These are phyloP conservation scores for Backusella liffmaniae DNA, from an alignment of 192 early-diverging fungal species.

Conservation along the genomic window DNA sequence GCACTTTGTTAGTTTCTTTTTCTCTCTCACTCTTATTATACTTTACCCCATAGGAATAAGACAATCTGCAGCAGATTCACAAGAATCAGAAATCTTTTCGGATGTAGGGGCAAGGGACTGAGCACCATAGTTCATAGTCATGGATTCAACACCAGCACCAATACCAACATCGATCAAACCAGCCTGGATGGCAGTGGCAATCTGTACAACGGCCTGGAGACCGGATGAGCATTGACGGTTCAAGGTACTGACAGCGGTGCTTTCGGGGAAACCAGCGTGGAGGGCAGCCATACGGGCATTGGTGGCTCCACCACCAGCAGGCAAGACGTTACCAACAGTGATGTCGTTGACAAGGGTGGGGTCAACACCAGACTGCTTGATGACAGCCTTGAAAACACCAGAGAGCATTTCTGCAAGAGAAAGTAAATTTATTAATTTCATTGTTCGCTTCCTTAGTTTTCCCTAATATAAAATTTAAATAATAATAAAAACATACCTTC, in stretches of 20 bases:
- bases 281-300: conserved; percentile 82
- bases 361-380: conserved; percentile 52
- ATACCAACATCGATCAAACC: conserved; percentile 72
- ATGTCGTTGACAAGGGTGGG: conserved; percentile 72
- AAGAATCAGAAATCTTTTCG: conserved; percentile 68
- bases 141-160: conserved; percentile 78
- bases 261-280: conserved; percentile 64
- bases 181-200: conserved; percentile 71
- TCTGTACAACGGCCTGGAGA: conserved; percentile 78
- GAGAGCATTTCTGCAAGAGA: conserved; percentile 55
- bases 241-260: conserved; percentile 70
- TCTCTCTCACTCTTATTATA: neutral
- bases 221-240: conserved; percentile 86
- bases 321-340: conserved; percentile 76
- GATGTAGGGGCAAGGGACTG: conserved; percentile 67
- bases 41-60: conserved; percentile 74
- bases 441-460: neutral
- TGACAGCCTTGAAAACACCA: conserved; percentile 65
- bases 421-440: neutral
- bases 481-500: conserved; percentile 32
- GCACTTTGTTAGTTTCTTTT: neutral
- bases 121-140: conserved; percentile 84
- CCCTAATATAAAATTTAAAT: neutral
- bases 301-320: conserved; percentile 81
- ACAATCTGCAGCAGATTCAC: conserved; percentile 77